These are phyloP conservation scores for Solanum virginianum DNA, from an alignment of 257 asterid genomes.

Conservation along the genomic window DNA sequence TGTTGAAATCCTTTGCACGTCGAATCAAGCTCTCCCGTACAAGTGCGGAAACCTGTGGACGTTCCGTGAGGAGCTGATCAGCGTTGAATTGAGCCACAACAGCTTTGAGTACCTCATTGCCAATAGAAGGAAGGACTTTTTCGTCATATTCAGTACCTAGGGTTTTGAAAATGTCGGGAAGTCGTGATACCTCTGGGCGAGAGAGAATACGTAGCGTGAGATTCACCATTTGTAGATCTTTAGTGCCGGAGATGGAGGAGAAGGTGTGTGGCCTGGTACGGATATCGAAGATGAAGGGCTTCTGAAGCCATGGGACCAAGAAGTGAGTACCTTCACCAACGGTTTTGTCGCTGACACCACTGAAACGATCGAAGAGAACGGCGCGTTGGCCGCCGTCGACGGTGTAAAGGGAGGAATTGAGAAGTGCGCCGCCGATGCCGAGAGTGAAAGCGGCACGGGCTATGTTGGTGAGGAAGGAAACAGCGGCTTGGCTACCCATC, in stretches of 20 bases:
- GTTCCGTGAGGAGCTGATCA: constrained; percentile 82
- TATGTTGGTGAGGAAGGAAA: constrained; percentile 40
- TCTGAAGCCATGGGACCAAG: constrained; percentile 85
- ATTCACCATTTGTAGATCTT: constrained; percentile 97
- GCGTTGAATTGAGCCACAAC: constrained; percentile 97
- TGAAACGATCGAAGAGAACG: constrained; percentile 86
- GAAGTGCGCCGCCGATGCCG: constrained; percentile 46
- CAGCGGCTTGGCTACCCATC: constrained; percentile 70
- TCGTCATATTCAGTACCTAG: constrained; percentile 90
- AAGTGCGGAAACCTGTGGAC: constrained; percentile 87
- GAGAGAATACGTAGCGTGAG: constrained; percentile 85
- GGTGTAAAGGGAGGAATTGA: constrained; percentile 69
- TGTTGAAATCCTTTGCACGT: constrained; percentile 86
- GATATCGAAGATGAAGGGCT: constrained; percentile 77
- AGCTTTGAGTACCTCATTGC: constrained; percentile 80
- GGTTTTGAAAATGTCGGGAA: constrained; percentile 67
- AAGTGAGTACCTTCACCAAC: constrained; percentile 92
- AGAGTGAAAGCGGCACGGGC: constrained; percentile 72
- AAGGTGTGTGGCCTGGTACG: constrained; percentile 86
- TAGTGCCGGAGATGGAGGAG: constrained; percentile 75
- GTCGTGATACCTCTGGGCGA: constrained; percentile 63
- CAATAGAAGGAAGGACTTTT: constrained; percentile 89
- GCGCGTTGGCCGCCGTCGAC: constrained; percentile 97
- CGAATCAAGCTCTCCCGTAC: constrained; percentile 76
- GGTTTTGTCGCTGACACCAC: constrained; percentile 62